Percentiles rank a stretch among this genome's conserved stretches.
Conservation (phyloP, 2,329 filamentous ascomycete genomes). For the Hawksworthiomyces lignivorus region DNA sequence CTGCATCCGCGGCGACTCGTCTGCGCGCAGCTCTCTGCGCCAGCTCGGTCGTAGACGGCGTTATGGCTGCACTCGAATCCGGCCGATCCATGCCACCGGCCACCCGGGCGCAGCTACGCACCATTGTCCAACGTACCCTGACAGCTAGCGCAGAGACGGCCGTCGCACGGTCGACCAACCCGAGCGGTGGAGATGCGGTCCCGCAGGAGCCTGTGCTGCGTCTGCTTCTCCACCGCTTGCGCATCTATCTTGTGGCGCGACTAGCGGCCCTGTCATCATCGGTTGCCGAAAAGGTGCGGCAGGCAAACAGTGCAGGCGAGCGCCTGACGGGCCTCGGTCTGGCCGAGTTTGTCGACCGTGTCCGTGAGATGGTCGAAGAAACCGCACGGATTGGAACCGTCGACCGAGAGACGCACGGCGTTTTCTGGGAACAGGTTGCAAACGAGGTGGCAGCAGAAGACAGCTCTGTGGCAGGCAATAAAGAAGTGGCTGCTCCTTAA, state of each 20-base stretch:
- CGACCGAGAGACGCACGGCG: conserved; percentile 59
- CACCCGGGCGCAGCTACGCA: conserved; percentile 51
- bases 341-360: conserved; percentile 63
- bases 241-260: conserved; percentile 57
- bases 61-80: conserved; percentile 55
- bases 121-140: conserved; percentile 49
- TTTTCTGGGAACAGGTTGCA: conserved; percentile 77
- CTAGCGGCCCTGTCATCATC: conserved; percentile 57
- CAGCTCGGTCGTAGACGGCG: conserved; percentile 46
- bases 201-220: conserved; percentile 52
- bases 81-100: conserved; percentile 58
- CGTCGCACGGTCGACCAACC: conserved; percentile 15
- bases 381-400: conserved; percentile 57
- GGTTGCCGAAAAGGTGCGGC: conserved; percentile 65
- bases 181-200: conserved; percentile 23
- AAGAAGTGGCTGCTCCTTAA: too few relatives aligned
- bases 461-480: too few relatives aligned
- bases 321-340: conserved; percentile 61
- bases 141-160: conserved; percentile 41
- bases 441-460: too few relatives aligned
- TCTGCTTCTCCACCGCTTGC: conserved; percentile 59
- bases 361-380: conserved; percentile 62
- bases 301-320: conserved; percentile 61
- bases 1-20: background rate
- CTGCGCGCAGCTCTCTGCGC: background rate